Evolutionary conservation across 2,329 filamentous ascomycete species (phyloP).

Genomic region (Monascus ruber): DNA sequence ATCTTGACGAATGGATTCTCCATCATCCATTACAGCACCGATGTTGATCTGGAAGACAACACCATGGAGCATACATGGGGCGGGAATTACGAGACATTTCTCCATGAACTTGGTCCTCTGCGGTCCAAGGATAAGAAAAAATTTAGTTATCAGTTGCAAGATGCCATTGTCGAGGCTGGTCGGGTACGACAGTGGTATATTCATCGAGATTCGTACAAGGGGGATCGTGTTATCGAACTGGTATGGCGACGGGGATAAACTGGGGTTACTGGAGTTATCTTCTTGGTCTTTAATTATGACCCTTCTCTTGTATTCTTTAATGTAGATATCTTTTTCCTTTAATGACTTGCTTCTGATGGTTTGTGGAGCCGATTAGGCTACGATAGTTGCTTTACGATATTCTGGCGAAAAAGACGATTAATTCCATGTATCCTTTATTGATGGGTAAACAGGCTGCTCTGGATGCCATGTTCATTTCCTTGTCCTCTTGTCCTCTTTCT

Average conservation of each 20-base stretch:
- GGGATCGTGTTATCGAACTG: slow-evolving; percentile 31
- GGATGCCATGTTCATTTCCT: no score
- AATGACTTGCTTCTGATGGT: no score
- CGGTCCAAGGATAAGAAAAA: slow-evolving; percentile 36
- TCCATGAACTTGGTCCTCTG: slow-evolving; percentile 45
- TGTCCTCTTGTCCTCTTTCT: no score
- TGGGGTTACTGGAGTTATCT: no score
- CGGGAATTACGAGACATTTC: slow-evolving; percentile 33
- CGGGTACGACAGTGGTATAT: slow-evolving; percentile 47
- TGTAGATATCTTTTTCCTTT: no score
- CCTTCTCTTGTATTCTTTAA: no score
- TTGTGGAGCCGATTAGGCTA: no score
- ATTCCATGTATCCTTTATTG: no score
- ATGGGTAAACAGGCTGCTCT: no score
- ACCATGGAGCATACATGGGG: slow-evolving; percentile 44
- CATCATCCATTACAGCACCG: slow-evolving; percentile 39
- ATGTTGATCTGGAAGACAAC: slow-evolving; percentile 35
- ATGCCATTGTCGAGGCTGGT: slow-evolving; percentile 33
- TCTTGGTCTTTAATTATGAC: no score
- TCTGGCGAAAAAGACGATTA: no score
- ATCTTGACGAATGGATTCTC: slow-evolving; percentile 51
- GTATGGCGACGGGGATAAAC: slow-evolving; percentile 19
- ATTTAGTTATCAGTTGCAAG: slow-evolving; percentile 40
- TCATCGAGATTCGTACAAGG: slow-evolving; percentile 29
- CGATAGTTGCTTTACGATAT: no score